phyloP scores from a whole-genome alignment of 2,329 filamentous ascomycete species.

The Scopulariopsis brevicaulis region DNA sequence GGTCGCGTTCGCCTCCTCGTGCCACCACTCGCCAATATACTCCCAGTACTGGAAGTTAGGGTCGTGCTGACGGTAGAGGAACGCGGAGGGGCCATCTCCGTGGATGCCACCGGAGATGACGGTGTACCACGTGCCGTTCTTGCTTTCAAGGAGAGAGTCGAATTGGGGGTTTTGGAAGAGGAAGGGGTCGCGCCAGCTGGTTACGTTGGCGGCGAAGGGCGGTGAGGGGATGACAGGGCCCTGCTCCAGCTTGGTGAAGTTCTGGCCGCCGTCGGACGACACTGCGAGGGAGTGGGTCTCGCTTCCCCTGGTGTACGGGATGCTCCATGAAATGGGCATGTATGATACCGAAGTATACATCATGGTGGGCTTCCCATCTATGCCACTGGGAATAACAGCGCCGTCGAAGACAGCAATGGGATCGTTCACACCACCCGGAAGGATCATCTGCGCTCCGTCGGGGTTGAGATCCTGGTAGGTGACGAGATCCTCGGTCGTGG shows the following conservation, averaged over 20 bases:
- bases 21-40: constrained; percentile 13
- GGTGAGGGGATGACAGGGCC: constrained; percentile 11
- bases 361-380: constrained; percentile 28
- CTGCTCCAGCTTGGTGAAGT: constrained; percentile 10
- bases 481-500: constrained; percentile 28
- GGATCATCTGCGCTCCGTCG: constrained; percentile 13
- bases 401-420: constrained; percentile 32
- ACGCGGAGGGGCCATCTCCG: constrained; percentile 9
- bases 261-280: constrained; percentile 19
- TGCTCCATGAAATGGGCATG: constrained; percentile 32
- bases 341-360: constrained; percentile 31
- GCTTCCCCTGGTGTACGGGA: constrained; percentile 29
- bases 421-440: constrained; percentile 23
- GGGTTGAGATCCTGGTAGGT: constrained; percentile 22
- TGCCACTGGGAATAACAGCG: constrained; percentile 27
- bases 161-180: constrained; percentile 11
- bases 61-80: constrained; percentile 11
- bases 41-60: constrained; percentile 10
- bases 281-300: constrained; percentile 32
- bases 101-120: constrained; percentile 23
- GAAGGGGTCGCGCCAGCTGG: constrained; percentile 15
- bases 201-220: constrained; percentile 10
- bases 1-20: constrained; percentile 22
- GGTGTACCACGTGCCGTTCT: constrained; percentile 20
- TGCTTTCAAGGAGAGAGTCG: constrained; percentile 8